Evolutionary conservation across 768 basidiomycete species (phyloP).

Genomic region (Nevesoporus exiguus): DNA sequence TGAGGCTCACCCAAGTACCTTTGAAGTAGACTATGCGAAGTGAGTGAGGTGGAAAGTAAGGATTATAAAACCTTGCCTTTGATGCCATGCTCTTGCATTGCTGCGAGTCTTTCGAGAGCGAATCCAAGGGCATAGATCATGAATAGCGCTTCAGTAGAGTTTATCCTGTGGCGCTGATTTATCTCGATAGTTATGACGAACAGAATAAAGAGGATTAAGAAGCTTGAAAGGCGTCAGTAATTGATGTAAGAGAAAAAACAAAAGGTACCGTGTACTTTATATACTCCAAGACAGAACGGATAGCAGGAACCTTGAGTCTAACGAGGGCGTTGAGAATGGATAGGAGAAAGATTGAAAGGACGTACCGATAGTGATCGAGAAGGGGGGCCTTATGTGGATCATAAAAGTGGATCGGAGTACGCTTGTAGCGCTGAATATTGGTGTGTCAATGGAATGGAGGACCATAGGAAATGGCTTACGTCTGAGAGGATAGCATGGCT

Average conservation of each 20-base stretch:
- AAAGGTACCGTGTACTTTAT: conserved; percentile 51
- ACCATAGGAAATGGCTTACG: conserved; percentile 39
- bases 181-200: conserved; percentile 80
- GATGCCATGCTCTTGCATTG: conserved; percentile 94
- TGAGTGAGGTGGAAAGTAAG: conserved; percentile 2
- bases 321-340: not conserved
- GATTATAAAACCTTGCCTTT: conserved; percentile 48
- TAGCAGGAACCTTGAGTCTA: conserved; percentile 89
- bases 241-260: not conserved
- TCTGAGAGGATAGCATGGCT: conserved; percentile 88
- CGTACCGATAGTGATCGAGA: conserved; percentile 91
- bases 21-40: conserved; percentile 65
- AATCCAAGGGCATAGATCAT: conserved; percentile 82
- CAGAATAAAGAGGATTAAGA: conserved; percentile 73
- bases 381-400: conserved; percentile 91
- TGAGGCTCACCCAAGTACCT: conserved; percentile 68
- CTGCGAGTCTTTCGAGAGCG: conserved; percentile 86
- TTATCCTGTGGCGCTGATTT: conserved; percentile 58
- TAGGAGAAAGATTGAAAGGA: not conserved
- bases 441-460: not conserved
- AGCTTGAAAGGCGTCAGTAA: conserved; percentile 38
- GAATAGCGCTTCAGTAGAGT: conserved; percentile 65
- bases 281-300: conserved; percentile 89
- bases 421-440: conserved; percentile 79
- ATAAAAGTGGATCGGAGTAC: conserved; percentile 88